Base-by-base conservation (phyloP, 75 land plant genomes). In the Pinus taeda region DNA sequence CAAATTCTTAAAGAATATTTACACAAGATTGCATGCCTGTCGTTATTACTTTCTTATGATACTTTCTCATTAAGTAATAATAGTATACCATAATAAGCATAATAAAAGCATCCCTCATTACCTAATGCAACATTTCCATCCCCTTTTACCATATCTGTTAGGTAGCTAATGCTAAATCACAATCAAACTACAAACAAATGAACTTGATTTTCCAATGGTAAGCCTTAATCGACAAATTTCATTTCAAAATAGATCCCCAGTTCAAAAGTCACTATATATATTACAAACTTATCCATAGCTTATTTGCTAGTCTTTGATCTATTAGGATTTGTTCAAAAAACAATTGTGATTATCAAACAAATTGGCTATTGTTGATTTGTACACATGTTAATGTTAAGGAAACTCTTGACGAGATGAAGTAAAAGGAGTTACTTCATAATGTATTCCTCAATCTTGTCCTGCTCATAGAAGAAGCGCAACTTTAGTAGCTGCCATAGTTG, bases 381-480 rank as follows among this genome's bases (percentile, higher is more conserved):
- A 39, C 42, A n/a, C 71, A 24, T 69, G 71, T 42, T 0, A 69
- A 13, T 30, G 71, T 69, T 37, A 69, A 8, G 75, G 30, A 20
- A 63, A 55, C 53, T 49, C 53, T 15, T 59, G 36, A 29, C 0
- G 29, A 74, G 13, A 18, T 21, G 58, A 18, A 33, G 15, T 17
- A 15, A 66, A 18, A 74, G 42, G 21, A 60, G 75, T 30, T 74
- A 39, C 8, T 8, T 29, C 62, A 74, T 57, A 74, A n/a, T 59
- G 75, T n/a, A 59, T 60, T 57, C 72, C 75, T 18, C 75, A 36
- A 29, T 15, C 75, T n/a, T 63, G 75, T 29, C 75, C 75, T 57
- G 75, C 75, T 74, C 60, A 22, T 20, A 74, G 70, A 29, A 74
- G 75, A 21, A 74, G 58, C n/a, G 75, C 75, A 74, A 74, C 75